Base-by-base conservation (phyloP, 129 eudicot genomes). In the Artemisia tridentata region DNA sequence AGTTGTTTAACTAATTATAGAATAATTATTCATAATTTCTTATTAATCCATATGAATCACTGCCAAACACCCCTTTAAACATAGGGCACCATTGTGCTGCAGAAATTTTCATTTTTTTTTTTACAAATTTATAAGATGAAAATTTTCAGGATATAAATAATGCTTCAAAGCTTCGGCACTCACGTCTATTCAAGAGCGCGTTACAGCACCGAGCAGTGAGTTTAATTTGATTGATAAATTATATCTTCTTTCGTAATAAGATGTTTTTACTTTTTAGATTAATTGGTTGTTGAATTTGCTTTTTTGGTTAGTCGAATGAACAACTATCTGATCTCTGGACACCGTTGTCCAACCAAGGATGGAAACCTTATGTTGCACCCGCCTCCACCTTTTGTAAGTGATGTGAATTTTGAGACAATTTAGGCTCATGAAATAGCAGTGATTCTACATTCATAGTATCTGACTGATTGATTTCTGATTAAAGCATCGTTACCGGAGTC, bases 281-380 rank as follows among this genome's bases (percentile, higher is more conserved):
- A 29, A 29, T 29, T 29, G 4, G 34, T 5, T 64, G 45, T 18
- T 5, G 34, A 29, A 50, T 56, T 61, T 62, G 49, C 2, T 63
- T 54, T 66, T 49, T 68, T 71, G 46, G 75, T 58, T 65, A 91
- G 95, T 75, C 95, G 54, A 79, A 72, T 75, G 95, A 74, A 34
- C 80, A 79, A 71, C 38, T 75, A 18, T 73, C 92, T n/a, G 89
- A 89, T 62, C 86, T 90, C 38, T 93, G 99, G 99, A 73, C 55
- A 29, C 97, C 99, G 23, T 84, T 90, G 78, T 75, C 91, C 1
- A 80, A 82, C 62, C 96, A 90, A 84, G 92, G 90, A 80, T 88
- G 97, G 99, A 89, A 80, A 80, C 86, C 96, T 11, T 87, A 81
- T 69, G 72, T 12, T 2, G 82, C 79, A 17, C 69, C 86, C 10